A percentile compares a stretch with the other conserved stretches of the same genome.
phyloP scores from a whole-genome alignment of 2,329 filamentous ascomycete genomes.

The Exophiala sp. region DNA sequence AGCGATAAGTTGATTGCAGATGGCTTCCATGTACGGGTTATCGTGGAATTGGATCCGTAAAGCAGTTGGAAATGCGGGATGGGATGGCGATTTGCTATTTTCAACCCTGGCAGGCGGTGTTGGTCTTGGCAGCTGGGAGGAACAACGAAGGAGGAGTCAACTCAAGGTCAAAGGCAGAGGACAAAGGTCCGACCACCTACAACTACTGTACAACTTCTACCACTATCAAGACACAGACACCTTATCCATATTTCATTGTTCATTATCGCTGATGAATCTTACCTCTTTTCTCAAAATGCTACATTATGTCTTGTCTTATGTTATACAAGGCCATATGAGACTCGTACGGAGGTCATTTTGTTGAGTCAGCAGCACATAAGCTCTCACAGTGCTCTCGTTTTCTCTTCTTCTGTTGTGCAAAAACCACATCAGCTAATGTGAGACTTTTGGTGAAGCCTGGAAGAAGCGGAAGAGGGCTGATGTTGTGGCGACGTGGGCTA shows the following conservation, averaged over 20 bases:
- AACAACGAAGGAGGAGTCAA: not conserved
- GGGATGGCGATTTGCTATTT: slow-evolving; percentile 22
- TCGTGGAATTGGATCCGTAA: not conserved
- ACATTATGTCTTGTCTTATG: not conserved
- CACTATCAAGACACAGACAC: not conserved
- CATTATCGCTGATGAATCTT: not conserved
- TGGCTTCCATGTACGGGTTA: not conserved
- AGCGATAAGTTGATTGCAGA: not conserved
- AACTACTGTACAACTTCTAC: not conserved
- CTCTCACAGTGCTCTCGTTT: no score
- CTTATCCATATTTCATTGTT: not conserved
- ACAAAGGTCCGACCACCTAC: not conserved
- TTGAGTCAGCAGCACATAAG: not conserved
- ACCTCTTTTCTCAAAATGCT: not conserved
- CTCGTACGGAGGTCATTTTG: not conserved
- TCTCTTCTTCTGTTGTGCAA: not conserved
- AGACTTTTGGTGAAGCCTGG: slow-evolving; percentile 1
- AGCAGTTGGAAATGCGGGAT: slow-evolving; percentile 7
- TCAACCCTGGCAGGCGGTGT: slow-evolving; percentile 25
- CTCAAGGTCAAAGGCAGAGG: not conserved
- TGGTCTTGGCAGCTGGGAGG: slow-evolving; percentile 2
- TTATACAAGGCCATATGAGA: not conserved
- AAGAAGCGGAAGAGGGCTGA: slow-evolving; percentile 1
- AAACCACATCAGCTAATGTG: slow-evolving; percentile 5
- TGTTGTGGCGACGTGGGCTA: slow-evolving; percentile 5